These are phyloP conservation scores for Rhododendron griersonianum DNA, from an alignment of 148 eudicot species.

Conservation along the genomic window DNA sequence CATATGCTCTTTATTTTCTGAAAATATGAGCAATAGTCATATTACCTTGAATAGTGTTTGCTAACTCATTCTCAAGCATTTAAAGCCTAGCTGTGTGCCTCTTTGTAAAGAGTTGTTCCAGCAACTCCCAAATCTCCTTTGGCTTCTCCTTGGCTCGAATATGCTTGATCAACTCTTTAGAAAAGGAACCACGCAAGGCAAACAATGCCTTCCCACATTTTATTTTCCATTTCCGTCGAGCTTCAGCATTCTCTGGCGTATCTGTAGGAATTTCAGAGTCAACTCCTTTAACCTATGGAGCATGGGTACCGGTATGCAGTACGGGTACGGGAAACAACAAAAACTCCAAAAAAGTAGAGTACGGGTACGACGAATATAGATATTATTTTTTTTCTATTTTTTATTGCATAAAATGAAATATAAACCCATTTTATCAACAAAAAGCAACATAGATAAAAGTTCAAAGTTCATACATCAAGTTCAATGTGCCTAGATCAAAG, in stretches of 20 bases:
- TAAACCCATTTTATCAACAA: no score
- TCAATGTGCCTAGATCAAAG: no score
- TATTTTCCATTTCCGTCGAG: constrained; percentile 14
- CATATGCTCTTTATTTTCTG: background rate
- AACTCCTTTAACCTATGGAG: background rate
- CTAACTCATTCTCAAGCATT: constrained; percentile 3
- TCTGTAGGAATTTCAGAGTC: background rate
- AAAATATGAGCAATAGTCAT: constrained; percentile 2
- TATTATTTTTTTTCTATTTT: no score
- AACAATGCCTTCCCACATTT: constrained; percentile 17
- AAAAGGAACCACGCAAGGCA: constrained; percentile 1
- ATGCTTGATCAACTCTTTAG: constrained; percentile 10
- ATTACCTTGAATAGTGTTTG: constrained; percentile 2
- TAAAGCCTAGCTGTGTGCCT: constrained; percentile 7
- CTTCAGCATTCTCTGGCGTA: background rate
- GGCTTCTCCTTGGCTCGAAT: constrained; percentile 2
- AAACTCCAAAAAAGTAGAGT: no score
- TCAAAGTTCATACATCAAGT: no score
- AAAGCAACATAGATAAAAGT: no score
- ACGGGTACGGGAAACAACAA: no score
- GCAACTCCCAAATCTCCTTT: constrained; percentile 12
- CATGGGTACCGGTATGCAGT: no score
- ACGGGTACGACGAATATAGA: no score
- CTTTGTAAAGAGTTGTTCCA: constrained; percentile 7
- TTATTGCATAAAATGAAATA: no score